Percentiles rank a stretch among this genome's conserved stretches.
These are phyloP conservation scores for Dioscorea cayenensis DNA, from an alignment of 116 monocot species.

Conservation along the genomic window DNA sequence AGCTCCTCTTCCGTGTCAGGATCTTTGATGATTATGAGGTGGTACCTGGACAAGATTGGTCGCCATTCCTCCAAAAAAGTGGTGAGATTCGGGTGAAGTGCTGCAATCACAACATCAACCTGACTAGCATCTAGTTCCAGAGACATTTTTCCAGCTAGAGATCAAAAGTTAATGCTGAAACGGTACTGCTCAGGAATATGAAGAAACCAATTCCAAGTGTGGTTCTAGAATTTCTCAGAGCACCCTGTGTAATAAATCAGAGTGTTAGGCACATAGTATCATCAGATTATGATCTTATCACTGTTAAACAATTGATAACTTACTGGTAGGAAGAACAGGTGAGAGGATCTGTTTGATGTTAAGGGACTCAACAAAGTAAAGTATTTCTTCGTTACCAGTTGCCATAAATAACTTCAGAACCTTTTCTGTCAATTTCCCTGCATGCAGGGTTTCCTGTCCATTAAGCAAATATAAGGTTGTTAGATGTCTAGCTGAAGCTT, in stretches of 20 bases:
- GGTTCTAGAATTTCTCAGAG: conserved; percentile 62
- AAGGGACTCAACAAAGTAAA: conserved; percentile 42
- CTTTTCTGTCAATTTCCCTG: conserved; percentile 90
- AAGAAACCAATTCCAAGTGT: conserved; percentile 1
- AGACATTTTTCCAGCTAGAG: conserved; percentile 36
- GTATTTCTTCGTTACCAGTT: conserved; percentile 68
- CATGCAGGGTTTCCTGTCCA: conserved; percentile 60
- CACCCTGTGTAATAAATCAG: conserved; percentile 47
- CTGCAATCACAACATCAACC: conserved; percentile 75
- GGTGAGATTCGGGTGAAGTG: conserved; percentile 59
- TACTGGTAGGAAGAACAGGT: conserved; percentile 87
- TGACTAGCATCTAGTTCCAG: conserved; percentile 47
- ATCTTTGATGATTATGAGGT: conserved; percentile 77
- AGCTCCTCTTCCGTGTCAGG: conserved; percentile 53
- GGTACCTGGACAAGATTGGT: conserved; percentile 53
- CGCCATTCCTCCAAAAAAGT: conserved; percentile 72
- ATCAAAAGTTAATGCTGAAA: not conserved
- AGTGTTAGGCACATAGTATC: not conserved
- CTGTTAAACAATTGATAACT: conserved; percentile 3
- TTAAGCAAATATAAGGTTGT: conserved; percentile 2
- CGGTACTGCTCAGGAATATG: not conserved
- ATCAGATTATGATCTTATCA: not conserved
- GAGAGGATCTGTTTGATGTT: conserved; percentile 56
- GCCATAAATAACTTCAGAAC: conserved; percentile 69
- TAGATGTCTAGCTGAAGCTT: not conserved